phyloP scores from a whole-genome alignment of 495 filamentous ascomycete species.

The Aspergillus egyptiacus region DNA sequence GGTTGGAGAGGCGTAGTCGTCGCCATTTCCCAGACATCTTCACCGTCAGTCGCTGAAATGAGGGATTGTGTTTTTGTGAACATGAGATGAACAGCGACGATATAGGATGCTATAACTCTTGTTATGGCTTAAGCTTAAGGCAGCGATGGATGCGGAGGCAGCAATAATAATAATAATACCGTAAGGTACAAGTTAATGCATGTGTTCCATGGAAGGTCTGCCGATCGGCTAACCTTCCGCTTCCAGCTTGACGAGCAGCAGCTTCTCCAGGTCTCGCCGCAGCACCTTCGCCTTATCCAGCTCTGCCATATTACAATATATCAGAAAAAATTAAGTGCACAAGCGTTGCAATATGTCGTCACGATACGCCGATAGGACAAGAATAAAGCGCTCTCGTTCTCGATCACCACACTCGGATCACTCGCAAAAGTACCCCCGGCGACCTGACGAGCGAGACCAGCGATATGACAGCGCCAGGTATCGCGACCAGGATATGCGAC shows the following conservation, averaged over 20 bases:
- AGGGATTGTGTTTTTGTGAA: neutral
- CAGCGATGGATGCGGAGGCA: too few relatives aligned
- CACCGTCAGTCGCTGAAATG: neutral
- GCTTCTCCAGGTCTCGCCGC: conserved; percentile 9
- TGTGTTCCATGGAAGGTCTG: conserved; percentile 19
- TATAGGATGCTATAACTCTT: neutral
- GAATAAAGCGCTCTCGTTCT: conserved; percentile 36
- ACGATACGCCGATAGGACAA: conserved; percentile 28
- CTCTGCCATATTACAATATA: too few relatives aligned
- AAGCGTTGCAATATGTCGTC: conserved; percentile 25
- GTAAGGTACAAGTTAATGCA: too few relatives aligned
- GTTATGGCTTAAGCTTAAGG: too few relatives aligned
- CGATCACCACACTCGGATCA: conserved; percentile 40
- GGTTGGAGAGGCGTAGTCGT: conserved; percentile 22
- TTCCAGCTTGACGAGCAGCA: neutral
- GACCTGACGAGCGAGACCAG: conserved; percentile 28
- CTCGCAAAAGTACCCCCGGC: conserved; percentile 33
- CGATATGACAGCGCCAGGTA: conserved; percentile 23
- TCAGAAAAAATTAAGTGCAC: too few relatives aligned
- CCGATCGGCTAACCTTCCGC: conserved; percentile 29
- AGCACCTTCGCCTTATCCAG: too few relatives aligned
- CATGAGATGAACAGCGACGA: neutral
- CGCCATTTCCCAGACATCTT: conserved; percentile 39
- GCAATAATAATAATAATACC: neutral
- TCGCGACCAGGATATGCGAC: conserved; percentile 19